A percentile compares a stretch with the other conserved stretches of the same genome.
Evolutionary conservation across 495 filamentous ascomycete genomes (phyloP).

Genomic region (Podospora conica): DNA sequence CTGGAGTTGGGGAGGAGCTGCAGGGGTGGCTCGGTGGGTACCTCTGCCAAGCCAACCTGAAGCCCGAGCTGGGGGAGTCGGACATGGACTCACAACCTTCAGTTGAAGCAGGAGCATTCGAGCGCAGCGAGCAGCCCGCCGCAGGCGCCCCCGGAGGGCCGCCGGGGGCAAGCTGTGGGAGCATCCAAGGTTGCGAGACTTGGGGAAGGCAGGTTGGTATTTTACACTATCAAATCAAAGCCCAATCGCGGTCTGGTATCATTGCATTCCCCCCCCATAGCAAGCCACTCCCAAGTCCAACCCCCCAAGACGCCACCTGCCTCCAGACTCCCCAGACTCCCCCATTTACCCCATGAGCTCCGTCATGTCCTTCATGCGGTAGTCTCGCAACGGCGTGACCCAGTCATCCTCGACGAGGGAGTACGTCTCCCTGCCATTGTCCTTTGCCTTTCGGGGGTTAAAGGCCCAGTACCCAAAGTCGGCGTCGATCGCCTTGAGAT

Average conservation of each 20-base stretch:
- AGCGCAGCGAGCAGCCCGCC: too few relatives aligned
- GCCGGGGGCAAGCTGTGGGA: too few relatives aligned
- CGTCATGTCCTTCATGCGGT: slow-evolving; percentile 50
- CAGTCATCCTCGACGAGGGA: slow-evolving; percentile 52
- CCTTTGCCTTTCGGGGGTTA: slow-evolving; percentile 52
- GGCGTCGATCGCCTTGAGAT: slow-evolving; percentile 47
- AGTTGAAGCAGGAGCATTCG: too few relatives aligned
- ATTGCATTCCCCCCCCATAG: not conserved
- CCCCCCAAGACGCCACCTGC: not conserved
- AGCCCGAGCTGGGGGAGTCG: too few relatives aligned
- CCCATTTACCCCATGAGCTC: slow-evolving; percentile 34
- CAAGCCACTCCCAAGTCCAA: not conserved
- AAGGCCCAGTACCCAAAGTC: slow-evolving; percentile 62
- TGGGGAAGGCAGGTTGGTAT: too few relatives aligned
- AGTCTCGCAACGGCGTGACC: slow-evolving; percentile 50
- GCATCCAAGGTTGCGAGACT: too few relatives aligned
- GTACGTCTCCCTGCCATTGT: slow-evolving; percentile 48
- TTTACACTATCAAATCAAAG: too few relatives aligned
- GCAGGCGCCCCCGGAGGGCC: too few relatives aligned
- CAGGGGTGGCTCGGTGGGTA: too few relatives aligned
- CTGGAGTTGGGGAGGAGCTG: not conserved
- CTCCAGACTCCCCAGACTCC: not conserved
- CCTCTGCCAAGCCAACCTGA: not conserved
- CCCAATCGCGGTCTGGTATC: too few relatives aligned
- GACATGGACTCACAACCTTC: too few relatives aligned